Conservation (phyloP, 164 flowering plant species). For the Malania oleifera region DNA sequence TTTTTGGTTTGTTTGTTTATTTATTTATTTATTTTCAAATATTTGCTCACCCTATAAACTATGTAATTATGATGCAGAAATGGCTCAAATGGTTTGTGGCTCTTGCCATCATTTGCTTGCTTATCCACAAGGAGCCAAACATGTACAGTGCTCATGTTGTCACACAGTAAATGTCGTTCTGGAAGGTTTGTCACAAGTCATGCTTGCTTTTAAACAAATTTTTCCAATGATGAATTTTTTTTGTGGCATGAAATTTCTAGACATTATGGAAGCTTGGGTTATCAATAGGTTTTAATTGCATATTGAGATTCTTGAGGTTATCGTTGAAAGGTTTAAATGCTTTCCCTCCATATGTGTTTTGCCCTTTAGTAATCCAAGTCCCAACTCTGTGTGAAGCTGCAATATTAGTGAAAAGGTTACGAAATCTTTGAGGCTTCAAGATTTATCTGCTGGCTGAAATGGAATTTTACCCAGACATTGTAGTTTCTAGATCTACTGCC, state of each 20-base stretch:
- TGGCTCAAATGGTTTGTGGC: constrained; percentile 90
- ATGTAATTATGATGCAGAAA: constrained; percentile 37
- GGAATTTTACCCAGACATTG: too few species aligned
- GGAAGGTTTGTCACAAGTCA: too few species aligned
- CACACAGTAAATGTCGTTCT: constrained; percentile 62
- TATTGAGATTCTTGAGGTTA: too few species aligned
- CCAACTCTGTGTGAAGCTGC: too few species aligned
- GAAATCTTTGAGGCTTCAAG: too few species aligned
- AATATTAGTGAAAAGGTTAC: too few species aligned
- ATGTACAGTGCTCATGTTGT: constrained; percentile 64
- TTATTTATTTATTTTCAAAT: neutral
- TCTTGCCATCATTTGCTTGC: constrained; percentile 62
- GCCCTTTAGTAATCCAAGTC: too few species aligned
- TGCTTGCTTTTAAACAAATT: neutral
- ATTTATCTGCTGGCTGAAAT: too few species aligned
- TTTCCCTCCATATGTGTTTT: too few species aligned
- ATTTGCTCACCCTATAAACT: neutral
- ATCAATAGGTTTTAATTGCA: neutral
- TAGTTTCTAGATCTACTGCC: too few species aligned
- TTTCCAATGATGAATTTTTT: neutral
- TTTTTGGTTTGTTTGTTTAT: neutral
- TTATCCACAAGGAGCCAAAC: constrained; percentile 56
- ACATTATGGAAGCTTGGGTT: neutral
- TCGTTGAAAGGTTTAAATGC: too few species aligned
- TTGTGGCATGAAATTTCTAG: neutral